Base-by-base conservation (phyloP, 345 rosid genomes). In the Cardiospermum halicacabum region DNA sequence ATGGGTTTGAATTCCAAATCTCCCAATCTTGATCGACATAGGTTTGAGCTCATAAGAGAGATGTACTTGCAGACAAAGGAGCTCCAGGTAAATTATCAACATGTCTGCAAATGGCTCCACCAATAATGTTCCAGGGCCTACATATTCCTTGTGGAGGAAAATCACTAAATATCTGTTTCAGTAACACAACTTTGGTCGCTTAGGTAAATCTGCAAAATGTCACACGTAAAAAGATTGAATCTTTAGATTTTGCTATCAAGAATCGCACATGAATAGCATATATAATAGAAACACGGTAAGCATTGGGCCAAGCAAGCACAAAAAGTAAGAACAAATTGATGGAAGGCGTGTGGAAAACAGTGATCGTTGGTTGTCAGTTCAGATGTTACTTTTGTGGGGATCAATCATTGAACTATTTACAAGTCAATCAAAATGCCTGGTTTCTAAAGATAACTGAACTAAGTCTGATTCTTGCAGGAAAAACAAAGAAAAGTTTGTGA, bases 51-150 rank as follows among this genome's bases (percentile, higher is more conserved):
- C 81, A 72, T 69, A 67, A 42, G 18, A 85, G 72, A 31, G 84
- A 68, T 15, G 80, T 66, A 47, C 79, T 49, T 25, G 76, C 80
- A 45, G 82, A 81, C 18, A 65, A 58, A 65, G 79, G 57, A 34
- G 80, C 81, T 64, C 82, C 86, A 48, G 82, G 77, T 28, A 82
- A 56, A 47, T 69, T 73, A 76, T 64, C 47, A 80, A 40, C 77
- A 68, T 74, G 45, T 78, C 73, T 1, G 77, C 66, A 27, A 77
- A 77, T 56, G 89, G 85, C 73, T 84, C 81, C 69, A 72, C 80
- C 73, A 54, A 32, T 57, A 77, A 66, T 39, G 82, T 78, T 60
- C 81, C 75, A 1, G 84, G 78, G 56, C 87, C 86, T 74, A 76
- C 83, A 58, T 61, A 72, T 56, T 83, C 80, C 21, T 70, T 47